These are phyloP conservation scores for Daldinia childiae DNA, from an alignment of 495 filamentous ascomycete genomes.

Conservation along the genomic window DNA sequence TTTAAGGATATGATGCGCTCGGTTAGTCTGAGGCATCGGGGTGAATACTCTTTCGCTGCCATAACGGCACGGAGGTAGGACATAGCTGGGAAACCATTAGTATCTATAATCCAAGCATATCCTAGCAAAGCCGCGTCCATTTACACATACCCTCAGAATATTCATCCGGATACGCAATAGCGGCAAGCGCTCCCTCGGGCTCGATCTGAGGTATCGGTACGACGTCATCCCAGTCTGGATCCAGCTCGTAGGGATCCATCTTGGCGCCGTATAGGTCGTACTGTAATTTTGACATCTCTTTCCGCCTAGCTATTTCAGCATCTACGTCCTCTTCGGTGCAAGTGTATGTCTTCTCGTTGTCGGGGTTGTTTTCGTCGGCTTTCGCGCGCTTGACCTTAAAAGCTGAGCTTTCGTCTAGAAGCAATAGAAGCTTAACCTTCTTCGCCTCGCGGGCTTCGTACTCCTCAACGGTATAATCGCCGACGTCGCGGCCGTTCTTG, in stretches of 20 bases:
- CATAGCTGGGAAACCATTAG: constrained; percentile 54
- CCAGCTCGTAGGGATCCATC: constrained; percentile 64
- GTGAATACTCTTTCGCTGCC: constrained; percentile 83
- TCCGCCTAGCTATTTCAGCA: constrained; percentile 55
- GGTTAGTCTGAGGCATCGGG: constrained; percentile 82
- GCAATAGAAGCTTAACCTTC: constrained; percentile 40
- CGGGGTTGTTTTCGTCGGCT: constrained; percentile 23
- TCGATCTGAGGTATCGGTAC: constrained; percentile 85
- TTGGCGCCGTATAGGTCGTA: constrained; percentile 56
- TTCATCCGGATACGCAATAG: constrained; percentile 85
- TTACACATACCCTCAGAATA: constrained; percentile 80
- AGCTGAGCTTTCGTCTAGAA: constrained; percentile 41
- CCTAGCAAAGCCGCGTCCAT: background rate
- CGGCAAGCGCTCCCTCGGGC: constrained; percentile 79
- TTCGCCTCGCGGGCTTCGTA: constrained; percentile 49
- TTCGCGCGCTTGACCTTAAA: constrained; percentile 46
- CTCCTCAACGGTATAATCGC: constrained; percentile 51
- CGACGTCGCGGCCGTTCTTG: constrained; percentile 52
- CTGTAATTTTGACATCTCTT: constrained; percentile 55
- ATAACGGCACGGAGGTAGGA: constrained; percentile 94
- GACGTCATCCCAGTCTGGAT: constrained; percentile 85
- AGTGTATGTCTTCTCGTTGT: constrained; percentile 36
- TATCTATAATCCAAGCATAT: constrained; percentile 1
- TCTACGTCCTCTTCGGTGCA: constrained; percentile 53
- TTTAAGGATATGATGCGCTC: constrained; percentile 90